phyloP scores from a whole-genome alignment of 2,329 filamentous ascomycete species.

The Cladorrhinum sp. region DNA sequence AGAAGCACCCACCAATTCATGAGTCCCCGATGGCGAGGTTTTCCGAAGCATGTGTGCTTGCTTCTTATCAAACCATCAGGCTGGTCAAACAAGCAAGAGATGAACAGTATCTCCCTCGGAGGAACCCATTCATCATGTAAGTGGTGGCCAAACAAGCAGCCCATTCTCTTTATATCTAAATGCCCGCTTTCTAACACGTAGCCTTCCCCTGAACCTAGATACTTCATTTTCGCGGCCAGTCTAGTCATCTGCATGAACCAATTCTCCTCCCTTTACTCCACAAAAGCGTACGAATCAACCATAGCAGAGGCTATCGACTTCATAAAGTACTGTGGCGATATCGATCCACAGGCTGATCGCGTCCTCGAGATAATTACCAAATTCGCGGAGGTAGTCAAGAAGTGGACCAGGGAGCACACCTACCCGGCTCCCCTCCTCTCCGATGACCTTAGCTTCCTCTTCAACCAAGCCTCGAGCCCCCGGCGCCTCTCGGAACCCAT shows the following conservation, averaged over 20 bases:
- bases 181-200: not conserved
- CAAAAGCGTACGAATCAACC: slow-evolving; percentile 39
- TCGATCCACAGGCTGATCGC: slow-evolving; percentile 48
- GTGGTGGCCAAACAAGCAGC: slow-evolving; percentile 24
- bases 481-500: slow-evolving; percentile 13
- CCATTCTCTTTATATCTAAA: not conserved
- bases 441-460: slow-evolving; percentile 24
- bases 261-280: slow-evolving; percentile 49
- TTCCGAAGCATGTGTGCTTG: slow-evolving; percentile 49
- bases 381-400: slow-evolving; percentile 43
- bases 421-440: slow-evolving; percentile 22
- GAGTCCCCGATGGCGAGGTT: slow-evolving; percentile 41
- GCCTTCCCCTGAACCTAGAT: slow-evolving; percentile 36
- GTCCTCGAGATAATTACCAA: slow-evolving; percentile 49
- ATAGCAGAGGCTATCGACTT: slow-evolving; percentile 46
- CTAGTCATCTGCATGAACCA: slow-evolving; percentile 56
- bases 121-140: slow-evolving; percentile 57
- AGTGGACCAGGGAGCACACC: slow-evolving; percentile 24
- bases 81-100: slow-evolving; percentile 45
- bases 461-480: slow-evolving; percentile 17
- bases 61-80: slow-evolving; percentile 48
- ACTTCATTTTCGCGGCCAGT: slow-evolving; percentile 54
- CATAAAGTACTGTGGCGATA: slow-evolving; percentile 46
- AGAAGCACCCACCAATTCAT: slow-evolving; percentile 29
- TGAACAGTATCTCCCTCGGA: slow-evolving; percentile 44